phyloP scores from a whole-genome alignment of 495 filamentous ascomycete species.

The Aspergillus funiculosus region DNA sequence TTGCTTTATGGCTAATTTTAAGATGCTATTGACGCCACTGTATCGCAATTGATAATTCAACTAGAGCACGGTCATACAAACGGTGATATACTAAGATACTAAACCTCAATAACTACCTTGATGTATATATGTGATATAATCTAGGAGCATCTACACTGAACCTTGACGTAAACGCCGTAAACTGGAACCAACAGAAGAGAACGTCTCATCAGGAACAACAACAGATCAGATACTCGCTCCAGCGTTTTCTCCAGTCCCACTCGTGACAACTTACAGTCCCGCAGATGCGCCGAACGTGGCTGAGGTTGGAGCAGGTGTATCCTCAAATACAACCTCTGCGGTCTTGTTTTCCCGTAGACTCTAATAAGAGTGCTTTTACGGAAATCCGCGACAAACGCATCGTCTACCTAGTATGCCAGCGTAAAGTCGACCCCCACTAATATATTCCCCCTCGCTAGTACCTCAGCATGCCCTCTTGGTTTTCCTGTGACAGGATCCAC shows the following conservation, averaged over 20 bases:
- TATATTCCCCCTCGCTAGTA: neutral
- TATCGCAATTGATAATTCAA: too few species aligned
- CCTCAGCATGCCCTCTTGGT: neutral
- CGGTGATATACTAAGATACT: too few species aligned
- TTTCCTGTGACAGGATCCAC: neutral
- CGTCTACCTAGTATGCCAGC: neutral
- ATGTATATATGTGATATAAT: too few species aligned
- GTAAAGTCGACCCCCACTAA: conserved; percentile 2
- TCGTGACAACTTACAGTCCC: neutral
- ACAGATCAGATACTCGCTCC: conserved; percentile 6
- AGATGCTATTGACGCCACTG: too few species aligned
- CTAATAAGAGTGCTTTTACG: neutral
- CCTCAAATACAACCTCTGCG: neutral
- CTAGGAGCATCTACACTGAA: too few species aligned
- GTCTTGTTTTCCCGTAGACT: neutral
- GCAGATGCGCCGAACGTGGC: neutral
- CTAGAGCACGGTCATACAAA: too few species aligned
- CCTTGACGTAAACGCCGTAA: too few species aligned
- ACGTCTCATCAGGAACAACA: conserved; percentile 1
- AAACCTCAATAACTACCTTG: too few species aligned
- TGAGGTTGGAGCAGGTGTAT: neutral
- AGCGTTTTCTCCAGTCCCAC: neutral
- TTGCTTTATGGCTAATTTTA: too few species aligned
- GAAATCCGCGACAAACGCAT: conserved; percentile 6
- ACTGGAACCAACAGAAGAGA: too few species aligned